phyloP scores from a whole-genome alignment of 2,329 filamentous ascomycete genomes.

The Huntiella decipiens region DNA sequence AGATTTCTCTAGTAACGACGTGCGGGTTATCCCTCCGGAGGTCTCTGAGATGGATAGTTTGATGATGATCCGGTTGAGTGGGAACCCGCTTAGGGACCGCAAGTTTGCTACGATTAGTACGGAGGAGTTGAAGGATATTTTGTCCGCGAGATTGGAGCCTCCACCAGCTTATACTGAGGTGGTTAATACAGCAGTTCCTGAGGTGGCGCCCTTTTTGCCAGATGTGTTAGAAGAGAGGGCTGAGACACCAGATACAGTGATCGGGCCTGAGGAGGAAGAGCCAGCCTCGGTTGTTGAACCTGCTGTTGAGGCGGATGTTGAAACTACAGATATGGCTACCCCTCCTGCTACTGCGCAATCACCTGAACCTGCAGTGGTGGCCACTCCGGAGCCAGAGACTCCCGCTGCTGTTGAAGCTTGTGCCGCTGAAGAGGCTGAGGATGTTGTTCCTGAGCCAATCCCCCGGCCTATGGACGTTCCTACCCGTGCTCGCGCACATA shows the following conservation, averaged over 20 bases:
- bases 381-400: background rate
- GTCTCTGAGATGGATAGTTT: constrained; percentile 66
- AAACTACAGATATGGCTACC: background rate
- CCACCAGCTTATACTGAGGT: constrained; percentile 16
- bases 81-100: constrained; percentile 80
- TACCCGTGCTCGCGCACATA: constrained; percentile 28
- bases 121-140: constrained; percentile 58
- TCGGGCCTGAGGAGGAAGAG: constrained; percentile 9
- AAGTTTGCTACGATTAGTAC: constrained; percentile 67
- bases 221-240: constrained; percentile 1
- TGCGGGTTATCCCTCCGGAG: constrained; percentile 54
- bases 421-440: background rate
- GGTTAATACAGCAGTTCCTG: constrained; percentile 6
- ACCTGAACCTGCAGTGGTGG: background rate
- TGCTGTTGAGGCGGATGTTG: background rate
- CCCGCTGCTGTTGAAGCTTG: background rate
- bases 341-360: background rate
- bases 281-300: background rate
- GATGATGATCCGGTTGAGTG: constrained; percentile 54
- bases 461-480: constrained; percentile 18
- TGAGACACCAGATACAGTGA: constrained; percentile 11
- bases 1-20: constrained; percentile 72
- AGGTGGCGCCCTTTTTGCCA: background rate
- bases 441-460: background rate
- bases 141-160: constrained; percentile 48